Conservation (phyloP, 495 filamentous ascomycete genomes). For the Trichocladium antarcticum region DNA sequence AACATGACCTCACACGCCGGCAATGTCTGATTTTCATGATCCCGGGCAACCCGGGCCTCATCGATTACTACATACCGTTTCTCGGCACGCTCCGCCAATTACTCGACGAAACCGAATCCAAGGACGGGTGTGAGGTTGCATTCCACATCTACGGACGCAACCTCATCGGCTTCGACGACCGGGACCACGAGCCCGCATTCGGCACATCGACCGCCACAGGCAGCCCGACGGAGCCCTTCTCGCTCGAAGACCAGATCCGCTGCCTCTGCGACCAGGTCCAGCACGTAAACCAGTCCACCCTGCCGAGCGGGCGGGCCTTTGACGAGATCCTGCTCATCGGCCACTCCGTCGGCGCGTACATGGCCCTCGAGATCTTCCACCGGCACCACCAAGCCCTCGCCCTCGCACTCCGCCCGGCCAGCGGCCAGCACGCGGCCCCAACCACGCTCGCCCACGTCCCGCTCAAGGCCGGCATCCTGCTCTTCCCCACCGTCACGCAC, state of each 20-base stretch:
- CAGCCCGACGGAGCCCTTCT: conserved; percentile 25
- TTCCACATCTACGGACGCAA: conserved; percentile 59
- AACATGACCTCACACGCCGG: conserved; percentile 1
- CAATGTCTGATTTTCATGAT: conserved; percentile 51
- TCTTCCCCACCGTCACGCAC: conserved; percentile 71
- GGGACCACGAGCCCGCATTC: conserved; percentile 33
- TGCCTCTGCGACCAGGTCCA: conserved; percentile 32
- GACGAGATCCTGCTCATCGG: conserved; percentile 63
- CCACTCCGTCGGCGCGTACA: conserved; percentile 73
- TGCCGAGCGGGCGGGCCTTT: conserved; percentile 13
- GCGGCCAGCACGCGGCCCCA: background rate
- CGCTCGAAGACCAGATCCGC: conserved; percentile 54
- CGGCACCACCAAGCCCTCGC: conserved; percentile 18
- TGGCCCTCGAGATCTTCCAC: conserved; percentile 60
- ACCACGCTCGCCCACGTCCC: conserved; percentile 1
- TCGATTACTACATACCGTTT: conserved; percentile 70
- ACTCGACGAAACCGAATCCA: conserved; percentile 21
- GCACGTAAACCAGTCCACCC: conserved; percentile 2
- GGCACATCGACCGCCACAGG: conserved; percentile 3
- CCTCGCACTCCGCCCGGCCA: background rate
- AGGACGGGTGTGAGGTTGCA: background rate
- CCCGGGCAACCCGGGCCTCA: conserved; percentile 77
- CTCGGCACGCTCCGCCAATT: conserved; percentile 35
- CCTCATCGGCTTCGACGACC: conserved; percentile 60
- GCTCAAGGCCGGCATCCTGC: conserved; percentile 46